Conservation (phyloP, 495 filamentous ascomycete species). For the Aspergillus mulundensis region DNA sequence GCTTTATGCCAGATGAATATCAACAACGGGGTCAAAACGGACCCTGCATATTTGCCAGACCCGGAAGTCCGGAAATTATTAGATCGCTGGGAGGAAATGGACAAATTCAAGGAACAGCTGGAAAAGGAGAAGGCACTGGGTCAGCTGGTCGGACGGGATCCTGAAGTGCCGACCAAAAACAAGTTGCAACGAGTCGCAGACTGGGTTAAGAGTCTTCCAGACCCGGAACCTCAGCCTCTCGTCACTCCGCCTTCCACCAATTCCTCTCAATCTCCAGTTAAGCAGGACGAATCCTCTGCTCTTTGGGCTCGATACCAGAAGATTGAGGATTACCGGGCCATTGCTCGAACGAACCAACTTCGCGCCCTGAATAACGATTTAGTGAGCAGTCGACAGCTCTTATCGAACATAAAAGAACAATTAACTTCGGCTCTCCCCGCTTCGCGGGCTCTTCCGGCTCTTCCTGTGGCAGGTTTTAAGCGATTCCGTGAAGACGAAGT, state of each 20-base stretch:
- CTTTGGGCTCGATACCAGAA: slow-evolving; percentile 5
- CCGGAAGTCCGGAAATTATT: slow-evolving; percentile 5
- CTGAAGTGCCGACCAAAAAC: slow-evolving; percentile 4
- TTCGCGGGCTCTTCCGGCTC: background rate
- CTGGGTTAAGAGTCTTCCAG: slow-evolving; percentile 23
- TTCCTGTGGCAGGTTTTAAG: slow-evolving; percentile 4
- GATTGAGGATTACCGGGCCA: slow-evolving; percentile 2
- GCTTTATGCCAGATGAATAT: slow-evolving; percentile 7
- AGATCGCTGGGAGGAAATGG: slow-evolving; percentile 12
- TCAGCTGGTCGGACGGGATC: background rate
- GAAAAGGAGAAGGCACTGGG: slow-evolving; percentile 6
- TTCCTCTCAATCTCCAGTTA: background rate
- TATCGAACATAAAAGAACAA: slow-evolving; percentile 2
- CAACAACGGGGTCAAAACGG: background rate
- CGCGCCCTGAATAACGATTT: background rate
- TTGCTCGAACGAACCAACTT: background rate
- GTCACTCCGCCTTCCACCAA: slow-evolving; percentile 8
- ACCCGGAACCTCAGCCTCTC: slow-evolving; percentile 6
- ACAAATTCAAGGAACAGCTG: slow-evolving; percentile 7
- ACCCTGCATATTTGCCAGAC: background rate
- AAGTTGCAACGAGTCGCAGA: slow-evolving; percentile 19
- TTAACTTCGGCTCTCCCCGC: background rate
- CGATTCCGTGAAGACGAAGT: slow-evolving; percentile 14
- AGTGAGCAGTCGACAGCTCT: slow-evolving; percentile 1
- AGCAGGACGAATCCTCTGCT: background rate